Evolutionary conservation across 768 basidiomycete species (phyloP).

Genomic region (Mycena rebaudengoi): DNA sequence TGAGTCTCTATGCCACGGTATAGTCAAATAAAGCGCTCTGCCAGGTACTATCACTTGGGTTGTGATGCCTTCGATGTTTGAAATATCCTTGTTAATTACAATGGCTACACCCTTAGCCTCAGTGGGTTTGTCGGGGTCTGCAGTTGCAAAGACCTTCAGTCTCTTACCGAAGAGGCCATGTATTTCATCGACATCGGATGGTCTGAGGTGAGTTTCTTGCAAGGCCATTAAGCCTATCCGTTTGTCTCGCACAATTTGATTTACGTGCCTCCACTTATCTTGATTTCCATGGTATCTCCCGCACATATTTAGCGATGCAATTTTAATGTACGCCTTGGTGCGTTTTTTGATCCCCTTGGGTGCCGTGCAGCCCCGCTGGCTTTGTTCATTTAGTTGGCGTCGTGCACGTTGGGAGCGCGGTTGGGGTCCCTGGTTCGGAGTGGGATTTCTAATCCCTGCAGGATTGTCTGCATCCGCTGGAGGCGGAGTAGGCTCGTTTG

Average conservation of each 20-base stretch:
- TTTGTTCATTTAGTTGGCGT: not conserved
- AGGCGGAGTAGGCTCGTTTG: not conserved
- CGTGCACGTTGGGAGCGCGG: not conserved
- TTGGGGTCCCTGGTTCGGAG: not conserved
- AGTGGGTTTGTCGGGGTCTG: not conserved
- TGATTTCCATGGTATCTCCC: conserved; percentile 12
- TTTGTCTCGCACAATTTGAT: conserved; percentile 2
- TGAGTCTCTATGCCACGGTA: not conserved
- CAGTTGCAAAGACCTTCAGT: not conserved
- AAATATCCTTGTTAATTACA: conserved; percentile 3
- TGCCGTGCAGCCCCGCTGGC: no score
- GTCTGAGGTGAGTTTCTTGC: conserved; percentile 6
- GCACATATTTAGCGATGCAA: conserved; percentile 7
- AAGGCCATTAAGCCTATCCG: conserved; percentile 7
- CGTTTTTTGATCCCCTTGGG: not conserved
- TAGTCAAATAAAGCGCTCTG: not conserved
- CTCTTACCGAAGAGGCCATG: not conserved
- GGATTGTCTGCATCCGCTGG: not conserved
- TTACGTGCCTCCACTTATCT: conserved; percentile 19
- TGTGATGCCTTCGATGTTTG: not conserved
- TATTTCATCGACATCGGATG: not conserved
- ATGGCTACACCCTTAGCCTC: conserved; percentile 12
- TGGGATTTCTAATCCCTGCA: not conserved
- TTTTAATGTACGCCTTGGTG: not conserved
- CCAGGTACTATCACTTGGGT: conserved; percentile 7